Conservation (phyloP, 495 filamentous ascomycete species). For the Cercophora samala region DNA sequence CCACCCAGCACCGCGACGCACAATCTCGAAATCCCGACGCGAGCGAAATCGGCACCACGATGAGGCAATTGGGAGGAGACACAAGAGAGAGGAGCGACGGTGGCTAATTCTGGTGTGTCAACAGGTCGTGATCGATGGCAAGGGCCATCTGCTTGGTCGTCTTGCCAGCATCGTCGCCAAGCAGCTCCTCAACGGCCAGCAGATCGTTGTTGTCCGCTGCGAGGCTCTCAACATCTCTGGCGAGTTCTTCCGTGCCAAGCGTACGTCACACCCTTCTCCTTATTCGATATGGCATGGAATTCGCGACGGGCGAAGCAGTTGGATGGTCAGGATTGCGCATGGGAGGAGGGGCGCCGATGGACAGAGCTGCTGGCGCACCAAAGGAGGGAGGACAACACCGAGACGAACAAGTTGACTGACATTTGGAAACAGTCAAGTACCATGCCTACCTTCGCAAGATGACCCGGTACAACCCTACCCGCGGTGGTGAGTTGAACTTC, state of each 20-base stretch:
- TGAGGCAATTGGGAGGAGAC: neutral
- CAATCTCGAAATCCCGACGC: neutral
- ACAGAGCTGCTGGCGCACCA: neutral
- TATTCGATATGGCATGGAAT: neutral
- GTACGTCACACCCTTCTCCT: constrained; percentile 61
- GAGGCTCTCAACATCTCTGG: constrained; percentile 99
- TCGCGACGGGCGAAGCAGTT: neutral
- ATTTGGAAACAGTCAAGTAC: constrained; percentile 84
- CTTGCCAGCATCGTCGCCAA: constrained; percentile 98
- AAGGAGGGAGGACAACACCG: constrained; percentile 7
- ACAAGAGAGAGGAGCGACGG: constrained; percentile 7
- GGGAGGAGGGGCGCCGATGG: neutral
- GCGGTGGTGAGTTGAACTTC: constrained; percentile 68
- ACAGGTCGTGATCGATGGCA: constrained; percentile 97
- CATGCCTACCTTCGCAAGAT: constrained; percentile 99
- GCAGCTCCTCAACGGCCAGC: constrained; percentile 98
- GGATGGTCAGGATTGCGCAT: neutral
- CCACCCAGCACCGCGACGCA: constrained; percentile 4
- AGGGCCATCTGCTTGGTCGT: constrained; percentile 98
- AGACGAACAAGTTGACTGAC: constrained; percentile 31
- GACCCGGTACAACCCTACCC: constrained; percentile 98
- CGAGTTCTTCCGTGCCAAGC: constrained; percentile 99
- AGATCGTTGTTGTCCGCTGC: constrained; percentile 98
- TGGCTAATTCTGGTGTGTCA: constrained; percentile 31
- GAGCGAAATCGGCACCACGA: constrained; percentile 3